These are phyloP conservation scores for Primulina huaijiensis DNA, from an alignment of 257 asterid species.

Conservation along the genomic window DNA sequence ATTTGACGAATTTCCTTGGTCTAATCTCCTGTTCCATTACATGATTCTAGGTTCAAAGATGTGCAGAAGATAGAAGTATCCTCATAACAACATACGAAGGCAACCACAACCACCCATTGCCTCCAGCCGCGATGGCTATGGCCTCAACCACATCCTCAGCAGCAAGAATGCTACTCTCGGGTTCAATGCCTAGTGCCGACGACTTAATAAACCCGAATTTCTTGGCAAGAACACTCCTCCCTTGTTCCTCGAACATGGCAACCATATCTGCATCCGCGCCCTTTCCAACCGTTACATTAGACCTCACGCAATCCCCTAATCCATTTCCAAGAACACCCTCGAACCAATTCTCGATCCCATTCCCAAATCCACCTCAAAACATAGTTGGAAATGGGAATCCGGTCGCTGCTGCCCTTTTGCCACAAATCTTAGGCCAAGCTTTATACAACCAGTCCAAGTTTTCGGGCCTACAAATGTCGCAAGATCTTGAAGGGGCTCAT, in stretches of 20 bases:
- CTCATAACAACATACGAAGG: constrained; percentile 91
- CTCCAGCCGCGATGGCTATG: constrained; percentile 98
- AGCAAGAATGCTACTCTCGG: constrained; percentile 82
- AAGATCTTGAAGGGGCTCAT: constrained; percentile 36
- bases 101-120: constrained; percentile 87
- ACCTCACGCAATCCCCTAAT: constrained; percentile 79
- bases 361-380: constrained; percentile 42
- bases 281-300: constrained; percentile 85
- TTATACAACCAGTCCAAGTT: constrained; percentile 73
- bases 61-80: constrained; percentile 71
- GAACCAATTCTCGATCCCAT: constrained; percentile 57
- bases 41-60: constrained; percentile 71
- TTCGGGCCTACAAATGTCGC: constrained; percentile 76
- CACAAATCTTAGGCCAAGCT: constrained; percentile 70
- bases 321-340: constrained; percentile 40
- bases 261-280: constrained; percentile 95
- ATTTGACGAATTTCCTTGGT: neutral
- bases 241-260: constrained; percentile 87
- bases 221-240: constrained; percentile 75
- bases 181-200: constrained; percentile 86
- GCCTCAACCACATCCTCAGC: constrained; percentile 95
- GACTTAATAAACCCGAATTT: constrained; percentile 74
- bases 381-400: constrained; percentile 27
- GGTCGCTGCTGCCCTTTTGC: constrained; percentile 53
- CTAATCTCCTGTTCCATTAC: neutral